Evolutionary conservation across 2,329 filamentous ascomycete genomes (phyloP).

Genomic region (Penicillium hordei): DNA sequence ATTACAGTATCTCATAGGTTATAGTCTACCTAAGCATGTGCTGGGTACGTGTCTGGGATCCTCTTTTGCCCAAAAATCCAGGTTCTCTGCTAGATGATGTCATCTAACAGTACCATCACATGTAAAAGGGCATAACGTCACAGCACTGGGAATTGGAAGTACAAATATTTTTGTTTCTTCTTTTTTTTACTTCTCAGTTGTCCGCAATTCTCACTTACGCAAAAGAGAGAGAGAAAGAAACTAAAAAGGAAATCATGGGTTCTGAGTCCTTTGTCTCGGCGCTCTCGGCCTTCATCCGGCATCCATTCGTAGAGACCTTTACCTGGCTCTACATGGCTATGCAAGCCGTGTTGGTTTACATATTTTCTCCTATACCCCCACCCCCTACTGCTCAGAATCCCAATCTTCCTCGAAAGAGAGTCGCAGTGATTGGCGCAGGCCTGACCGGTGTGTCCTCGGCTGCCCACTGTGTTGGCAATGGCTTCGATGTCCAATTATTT

Average conservation of each 20-base stretch:
- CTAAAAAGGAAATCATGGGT: not conserved
- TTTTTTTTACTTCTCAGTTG: not conserved
- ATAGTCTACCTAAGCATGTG: not conserved
- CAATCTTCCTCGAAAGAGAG: slow-evolving; percentile 48
- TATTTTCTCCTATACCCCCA: slow-evolving; percentile 71
- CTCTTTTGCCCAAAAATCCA: not conserved
- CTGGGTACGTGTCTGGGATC: not conserved
- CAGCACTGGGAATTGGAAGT: not conserved
- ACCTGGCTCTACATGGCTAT: slow-evolving; percentile 33
- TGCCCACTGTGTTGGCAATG: slow-evolving; percentile 79
- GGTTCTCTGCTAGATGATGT: not conserved
- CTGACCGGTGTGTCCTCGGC: slow-evolving; percentile 76
- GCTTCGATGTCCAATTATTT: slow-evolving; percentile 78
- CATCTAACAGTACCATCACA: slow-evolving; percentile 1
- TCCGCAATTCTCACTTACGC: not conserved
- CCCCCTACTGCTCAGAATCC: slow-evolving; percentile 59
- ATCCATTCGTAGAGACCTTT: slow-evolving; percentile 34
- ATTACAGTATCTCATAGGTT: not conserved
- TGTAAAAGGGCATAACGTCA: slow-evolving; percentile 1
- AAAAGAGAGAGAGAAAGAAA: no score
- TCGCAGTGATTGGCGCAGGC: slow-evolving; percentile 69
- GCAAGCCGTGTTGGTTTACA: slow-evolving; percentile 32
- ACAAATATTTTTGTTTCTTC: not conserved
- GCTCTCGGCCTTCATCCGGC: slow-evolving; percentile 25
- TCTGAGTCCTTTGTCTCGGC: slow-evolving; percentile 10